Evolutionary conservation across 176 grass and related monocot genomes (phyloP).

Genomic region (Pharus latifolius): DNA sequence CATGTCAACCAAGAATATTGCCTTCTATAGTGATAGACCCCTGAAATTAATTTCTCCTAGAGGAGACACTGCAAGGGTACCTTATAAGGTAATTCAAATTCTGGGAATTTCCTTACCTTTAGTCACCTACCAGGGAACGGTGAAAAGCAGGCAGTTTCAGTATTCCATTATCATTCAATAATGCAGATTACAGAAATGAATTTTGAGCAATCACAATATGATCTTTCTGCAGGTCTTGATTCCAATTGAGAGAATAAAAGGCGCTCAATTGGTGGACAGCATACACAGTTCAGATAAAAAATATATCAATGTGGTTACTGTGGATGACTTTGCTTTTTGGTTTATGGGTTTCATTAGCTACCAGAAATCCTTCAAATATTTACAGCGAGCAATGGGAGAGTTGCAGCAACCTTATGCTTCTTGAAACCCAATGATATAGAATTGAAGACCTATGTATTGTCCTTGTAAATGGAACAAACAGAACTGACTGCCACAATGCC

Average conservation of each 20-base stretch:
- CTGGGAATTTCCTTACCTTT: not conserved
- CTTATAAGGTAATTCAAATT: slow-evolving; percentile 17
- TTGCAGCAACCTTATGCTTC: not conserved
- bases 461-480: not conserved
- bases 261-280: slow-evolving; percentile 9
- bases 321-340: slow-evolving; percentile 44
- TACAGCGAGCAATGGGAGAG: not conserved
- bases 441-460: not conserved
- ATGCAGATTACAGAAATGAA: not conserved
- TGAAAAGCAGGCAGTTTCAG: not conserved
- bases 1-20: not conserved
- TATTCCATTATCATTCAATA: not conserved
- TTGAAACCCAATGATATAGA: not conserved
- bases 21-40: slow-evolving; percentile 25
- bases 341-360: slow-evolving; percentile 38
- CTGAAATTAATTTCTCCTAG: slow-evolving; percentile 8
- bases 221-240: slow-evolving; percentile 1
- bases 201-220: not conserved
- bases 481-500: not conserved
- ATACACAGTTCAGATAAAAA: slow-evolving; percentile 15
- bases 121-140: not conserved
- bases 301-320: slow-evolving; percentile 36
- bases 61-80: not conserved
- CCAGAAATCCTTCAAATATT: slow-evolving; percentile 21
- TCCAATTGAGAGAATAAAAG: slow-evolving; percentile 25